Evolutionary conservation across 768 basidiomycete genomes (phyloP).

Genomic region (Calocera cornea): DNA sequence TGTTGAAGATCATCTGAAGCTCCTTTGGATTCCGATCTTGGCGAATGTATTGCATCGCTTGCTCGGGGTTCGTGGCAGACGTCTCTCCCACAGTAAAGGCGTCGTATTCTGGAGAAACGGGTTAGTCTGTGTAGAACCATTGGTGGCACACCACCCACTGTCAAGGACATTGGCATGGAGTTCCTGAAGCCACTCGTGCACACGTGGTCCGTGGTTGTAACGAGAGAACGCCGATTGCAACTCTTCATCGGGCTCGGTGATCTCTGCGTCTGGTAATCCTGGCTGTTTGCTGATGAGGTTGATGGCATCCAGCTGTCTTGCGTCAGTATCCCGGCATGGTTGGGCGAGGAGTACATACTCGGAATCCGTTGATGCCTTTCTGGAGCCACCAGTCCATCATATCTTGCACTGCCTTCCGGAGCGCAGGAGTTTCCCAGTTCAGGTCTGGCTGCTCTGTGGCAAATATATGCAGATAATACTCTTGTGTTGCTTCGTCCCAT

Average conservation of each 20-base stretch:
- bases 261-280: constrained; percentile 52
- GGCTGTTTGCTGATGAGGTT: constrained; percentile 50
- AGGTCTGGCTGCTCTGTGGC: constrained; percentile 56
- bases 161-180: constrained; percentile 50
- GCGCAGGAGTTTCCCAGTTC: constrained; percentile 59
- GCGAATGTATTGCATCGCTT: not conserved
- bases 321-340: not conserved
- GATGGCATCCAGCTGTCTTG: constrained; percentile 50
- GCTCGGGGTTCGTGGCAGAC: constrained; percentile 25
- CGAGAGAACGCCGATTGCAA: constrained; percentile 42
- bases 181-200: constrained; percentile 54
- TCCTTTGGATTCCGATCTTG: constrained; percentile 11
- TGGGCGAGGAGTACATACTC: constrained; percentile 30
- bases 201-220: constrained; percentile 49
- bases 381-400: constrained; percentile 61
- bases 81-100: constrained; percentile 53
- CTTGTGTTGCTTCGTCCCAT: constrained; percentile 46
- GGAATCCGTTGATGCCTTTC: constrained; percentile 60
- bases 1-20: constrained; percentile 18
- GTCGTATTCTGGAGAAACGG: constrained; percentile 31
- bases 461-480: constrained; percentile 65
- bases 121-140: not conserved
- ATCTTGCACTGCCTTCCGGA: constrained; percentile 41
- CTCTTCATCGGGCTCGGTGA: constrained; percentile 36
- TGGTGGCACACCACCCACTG: constrained; percentile 27